Conservation (phyloP, 2,329 filamentous ascomycete species). For the Paracorniculantispora psalliotae region DNA sequence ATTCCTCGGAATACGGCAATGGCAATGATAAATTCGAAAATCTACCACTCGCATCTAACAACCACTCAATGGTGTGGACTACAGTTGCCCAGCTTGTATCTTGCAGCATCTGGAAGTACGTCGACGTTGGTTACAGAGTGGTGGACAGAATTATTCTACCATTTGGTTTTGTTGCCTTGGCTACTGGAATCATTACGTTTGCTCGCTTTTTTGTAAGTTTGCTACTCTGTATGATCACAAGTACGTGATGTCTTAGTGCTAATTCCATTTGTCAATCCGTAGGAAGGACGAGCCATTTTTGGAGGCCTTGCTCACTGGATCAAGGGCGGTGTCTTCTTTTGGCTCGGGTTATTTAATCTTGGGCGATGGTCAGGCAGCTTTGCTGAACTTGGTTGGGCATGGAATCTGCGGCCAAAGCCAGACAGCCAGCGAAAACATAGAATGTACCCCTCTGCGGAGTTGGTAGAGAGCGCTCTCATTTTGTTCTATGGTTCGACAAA, state of each 20-base stretch:
- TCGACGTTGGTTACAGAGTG: slow-evolving; percentile 58
- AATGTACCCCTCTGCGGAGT: slow-evolving; percentile 78
- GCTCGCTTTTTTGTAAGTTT: slow-evolving; percentile 77
- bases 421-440: slow-evolving; percentile 40
- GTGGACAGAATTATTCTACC: slow-evolving; percentile 74
- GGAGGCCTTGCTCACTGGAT: slow-evolving; percentile 88
- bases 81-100: slow-evolving; percentile 53
- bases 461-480: slow-evolving; percentile 83
- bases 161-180: slow-evolving; percentile 68
- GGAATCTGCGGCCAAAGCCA: slow-evolving; percentile 72
- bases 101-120: slow-evolving; percentile 49
- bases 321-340: slow-evolving; percentile 93
- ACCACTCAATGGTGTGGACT: slow-evolving; percentile 45
- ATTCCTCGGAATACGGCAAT: slow-evolving; percentile 45
- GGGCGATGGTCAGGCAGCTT: slow-evolving; percentile 90
- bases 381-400: slow-evolving; percentile 87
- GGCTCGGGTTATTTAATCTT: slow-evolving; percentile 81
- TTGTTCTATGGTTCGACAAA: slow-evolving; percentile 87
- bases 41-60: slow-evolving; percentile 30
- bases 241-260: neutral
- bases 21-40: slow-evolving; percentile 36
- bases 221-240: no score
- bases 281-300: slow-evolving; percentile 68
- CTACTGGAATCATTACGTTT: slow-evolving; percentile 70
- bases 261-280: neutral